Percentiles rank a stretch among this genome's conserved stretches.
These are phyloP conservation scores for Fraxinus xanthoxyloides DNA, from an alignment of 305 asterid species.

Conservation along the genomic window DNA sequence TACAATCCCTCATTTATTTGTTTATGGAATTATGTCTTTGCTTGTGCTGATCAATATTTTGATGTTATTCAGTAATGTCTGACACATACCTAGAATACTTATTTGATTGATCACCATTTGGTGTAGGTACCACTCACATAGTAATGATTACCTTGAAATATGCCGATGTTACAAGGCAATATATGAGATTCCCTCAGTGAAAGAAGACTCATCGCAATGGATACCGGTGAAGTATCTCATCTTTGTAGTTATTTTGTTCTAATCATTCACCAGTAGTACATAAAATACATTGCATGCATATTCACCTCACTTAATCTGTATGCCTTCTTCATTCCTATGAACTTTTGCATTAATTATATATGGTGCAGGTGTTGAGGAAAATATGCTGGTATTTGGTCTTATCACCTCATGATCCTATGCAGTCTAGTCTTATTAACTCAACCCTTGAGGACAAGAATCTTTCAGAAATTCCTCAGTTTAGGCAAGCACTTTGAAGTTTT, in stretches of 20 bases:
- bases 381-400: conserved; percentile 57
- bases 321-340: neutral
- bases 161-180: conserved; percentile 94
- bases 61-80: neutral
- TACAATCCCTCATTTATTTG: neutral
- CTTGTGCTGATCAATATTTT: neutral
- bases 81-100: neutral
- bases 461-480: conserved; percentile 55
- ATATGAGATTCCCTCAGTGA: conserved; percentile 86
- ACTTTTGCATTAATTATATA: neutral
- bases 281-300: neutral
- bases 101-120: conserved; percentile 15
- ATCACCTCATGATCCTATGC: conserved; percentile 58
- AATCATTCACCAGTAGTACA: neutral
- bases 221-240: conserved; percentile 52
- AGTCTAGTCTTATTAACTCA: conserved; percentile 54
- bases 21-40: neutral
- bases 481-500: conserved; percentile 18
- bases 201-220: conserved; percentile 82
- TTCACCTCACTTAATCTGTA: neutral
- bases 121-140: conserved; percentile 75
- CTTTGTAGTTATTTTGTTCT: neutral
- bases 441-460: conserved; percentile 57
- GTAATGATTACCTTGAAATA: conserved; percentile 91
- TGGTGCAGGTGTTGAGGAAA: conserved; percentile 47